Evolutionary conservation across 2,329 filamentous ascomycete species (phyloP).

Genomic region (Calonectria pauciramosa): DNA sequence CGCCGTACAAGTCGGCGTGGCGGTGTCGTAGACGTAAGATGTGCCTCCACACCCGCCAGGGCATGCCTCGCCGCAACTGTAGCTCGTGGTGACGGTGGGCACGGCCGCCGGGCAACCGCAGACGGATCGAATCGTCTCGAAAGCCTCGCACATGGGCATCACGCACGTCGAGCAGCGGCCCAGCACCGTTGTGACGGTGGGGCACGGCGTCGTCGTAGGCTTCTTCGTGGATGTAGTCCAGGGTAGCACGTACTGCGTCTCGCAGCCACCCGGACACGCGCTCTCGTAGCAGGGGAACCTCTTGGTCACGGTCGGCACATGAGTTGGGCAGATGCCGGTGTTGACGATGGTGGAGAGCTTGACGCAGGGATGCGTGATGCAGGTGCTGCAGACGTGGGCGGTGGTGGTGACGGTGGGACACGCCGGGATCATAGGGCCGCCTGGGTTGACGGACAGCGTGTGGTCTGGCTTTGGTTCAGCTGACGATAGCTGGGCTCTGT

Average conservation of each 20-base stretch:
- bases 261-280: conserved; percentile 42
- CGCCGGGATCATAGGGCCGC: conserved; percentile 12
- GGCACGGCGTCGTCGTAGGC: conserved; percentile 41
- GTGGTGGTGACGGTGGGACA: conserved; percentile 54
- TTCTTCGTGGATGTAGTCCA: conserved; percentile 28
- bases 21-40: conserved; percentile 43
- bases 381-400: conserved; percentile 50
- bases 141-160: conserved; percentile 46
- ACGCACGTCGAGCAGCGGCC: conserved; percentile 52
- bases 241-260: conserved; percentile 41
- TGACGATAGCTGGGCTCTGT: neutral
- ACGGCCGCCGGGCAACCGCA: conserved; percentile 50
- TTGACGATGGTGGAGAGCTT: conserved; percentile 48
- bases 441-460: neutral
- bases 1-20: conserved; percentile 34
- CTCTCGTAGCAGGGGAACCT: conserved; percentile 41
- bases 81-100: conserved; percentile 47
- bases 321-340: conserved; percentile 46
- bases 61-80: conserved; percentile 43
- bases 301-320: conserved; percentile 44
- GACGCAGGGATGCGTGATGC: conserved; percentile 49
- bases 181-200: conserved; percentile 50
- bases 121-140: conserved; percentile 48
- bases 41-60: conserved; percentile 47
- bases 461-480: conserved; percentile 5